A percentile compares a stretch with the other conserved stretches of the same genome.
Conservation (phyloP, 805 yeast genomes). For the Cyberlindnera euphorbiiphila region DNA sequence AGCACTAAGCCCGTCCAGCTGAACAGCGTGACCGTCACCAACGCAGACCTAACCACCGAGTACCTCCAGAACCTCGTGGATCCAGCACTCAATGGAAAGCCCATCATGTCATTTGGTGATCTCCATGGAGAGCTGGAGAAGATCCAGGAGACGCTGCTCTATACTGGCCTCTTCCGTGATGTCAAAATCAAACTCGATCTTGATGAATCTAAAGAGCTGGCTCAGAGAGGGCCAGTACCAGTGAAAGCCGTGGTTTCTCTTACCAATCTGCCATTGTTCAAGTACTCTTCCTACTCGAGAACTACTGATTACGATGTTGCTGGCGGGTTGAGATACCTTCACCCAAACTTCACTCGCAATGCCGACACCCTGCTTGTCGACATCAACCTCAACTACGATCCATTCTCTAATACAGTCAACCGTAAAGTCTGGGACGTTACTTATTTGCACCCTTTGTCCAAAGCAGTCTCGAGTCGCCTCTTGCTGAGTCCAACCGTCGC, state of each 20-base stretch:
- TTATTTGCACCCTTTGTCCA: conserved; percentile 42
- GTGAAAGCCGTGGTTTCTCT: conserved; percentile 43
- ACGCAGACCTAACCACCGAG: conserved; percentile 36
- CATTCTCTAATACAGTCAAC: conserved; percentile 41
- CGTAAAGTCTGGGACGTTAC: conserved; percentile 47
- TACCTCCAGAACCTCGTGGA: conserved; percentile 44
- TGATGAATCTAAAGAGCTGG: conserved; percentile 22
- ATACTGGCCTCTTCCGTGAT: conserved; percentile 43
- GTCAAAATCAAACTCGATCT: conserved; percentile 40
- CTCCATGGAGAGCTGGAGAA: conserved; percentile 33
- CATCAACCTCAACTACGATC: conserved; percentile 44
- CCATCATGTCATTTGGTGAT: conserved; percentile 35
- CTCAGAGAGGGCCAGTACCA: conserved; percentile 32
- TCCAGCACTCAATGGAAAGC: conserved; percentile 36
- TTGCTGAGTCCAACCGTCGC: conserved; percentile 45
- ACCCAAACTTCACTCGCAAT: conserved; percentile 52
- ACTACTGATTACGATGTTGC: conserved; percentile 34
- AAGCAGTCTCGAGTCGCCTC: conserved; percentile 42
- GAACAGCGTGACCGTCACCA: conserved; percentile 20
- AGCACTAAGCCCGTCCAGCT: conserved; percentile 21
- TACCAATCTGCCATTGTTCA: conserved; percentile 31
- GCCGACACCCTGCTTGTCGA: conserved; percentile 50
- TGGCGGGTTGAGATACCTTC: conserved; percentile 32
- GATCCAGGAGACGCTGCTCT: conserved; percentile 34
- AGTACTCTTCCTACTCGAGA: conserved; percentile 31